These are phyloP conservation scores for Diversispora eburnea DNA, from an alignment of 192 early-diverging fungal genomes.

Conservation along the genomic window DNA sequence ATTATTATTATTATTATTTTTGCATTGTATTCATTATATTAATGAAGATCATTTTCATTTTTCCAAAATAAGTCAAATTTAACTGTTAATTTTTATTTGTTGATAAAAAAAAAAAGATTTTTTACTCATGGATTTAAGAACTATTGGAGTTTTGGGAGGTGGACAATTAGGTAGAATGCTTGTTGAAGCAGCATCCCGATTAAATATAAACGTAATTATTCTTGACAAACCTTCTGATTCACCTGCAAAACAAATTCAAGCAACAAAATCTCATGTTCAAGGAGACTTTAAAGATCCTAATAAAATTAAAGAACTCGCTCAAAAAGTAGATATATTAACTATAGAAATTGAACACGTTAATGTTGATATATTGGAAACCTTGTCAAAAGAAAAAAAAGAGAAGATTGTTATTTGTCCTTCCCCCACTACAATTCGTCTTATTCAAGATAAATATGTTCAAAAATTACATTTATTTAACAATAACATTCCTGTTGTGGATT, in stretches of 20 bases:
- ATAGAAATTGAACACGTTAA: conserved; percentile 99
- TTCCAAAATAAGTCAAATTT: no score
- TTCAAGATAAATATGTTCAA: conserved; percentile 96
- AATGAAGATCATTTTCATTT: no score
- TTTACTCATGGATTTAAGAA: conserved; percentile 45
- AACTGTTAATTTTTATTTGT: no score
- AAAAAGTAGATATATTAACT: conserved; percentile 76
- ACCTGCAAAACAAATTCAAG: conserved; percentile 82
- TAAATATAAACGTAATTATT: conserved; percentile 80
- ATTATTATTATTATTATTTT: no score
- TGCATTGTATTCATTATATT: no score
- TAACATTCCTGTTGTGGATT: conserved; percentile 71
- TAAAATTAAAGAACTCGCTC: conserved; percentile 75
- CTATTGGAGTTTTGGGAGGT: conserved; percentile 60
- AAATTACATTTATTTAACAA: conserved; percentile 71
- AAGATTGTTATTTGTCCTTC: conserved; percentile 68
- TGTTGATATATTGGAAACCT: conserved; percentile 54
- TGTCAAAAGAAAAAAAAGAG: conserved; percentile 49
- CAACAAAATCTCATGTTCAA: conserved; percentile 61
- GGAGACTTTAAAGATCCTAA: conserved; percentile 81
- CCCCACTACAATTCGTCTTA: conserved; percentile 76
- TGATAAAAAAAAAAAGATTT: no score
- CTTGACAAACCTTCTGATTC: conserved; percentile 76
- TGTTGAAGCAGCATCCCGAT: conserved; percentile 88
- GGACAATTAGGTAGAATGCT: conserved; percentile 99